phyloP scores from a whole-genome alignment of 768 basidiomycete species.

The Roridomyces roridus region DNA sequence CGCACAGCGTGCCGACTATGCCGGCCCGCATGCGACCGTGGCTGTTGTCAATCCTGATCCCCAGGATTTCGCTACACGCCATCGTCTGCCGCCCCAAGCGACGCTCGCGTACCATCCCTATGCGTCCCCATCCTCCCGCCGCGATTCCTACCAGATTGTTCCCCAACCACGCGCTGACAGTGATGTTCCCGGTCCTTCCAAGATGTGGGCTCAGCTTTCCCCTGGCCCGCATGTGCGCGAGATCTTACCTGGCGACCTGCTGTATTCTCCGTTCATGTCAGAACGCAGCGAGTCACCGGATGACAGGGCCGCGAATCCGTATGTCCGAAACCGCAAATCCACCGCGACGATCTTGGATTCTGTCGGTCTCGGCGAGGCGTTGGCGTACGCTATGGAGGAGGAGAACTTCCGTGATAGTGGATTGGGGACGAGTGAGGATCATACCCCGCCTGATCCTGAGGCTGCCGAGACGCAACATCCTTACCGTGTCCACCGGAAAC shows the following conservation, averaged over 20 bases:
- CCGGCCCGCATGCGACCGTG: constrained; percentile 41
- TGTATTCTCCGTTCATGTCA: constrained; percentile 53
- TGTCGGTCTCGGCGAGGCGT: constrained; percentile 68
- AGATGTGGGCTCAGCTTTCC: constrained; percentile 59
- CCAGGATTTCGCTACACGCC: constrained; percentile 37
- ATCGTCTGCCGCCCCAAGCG: constrained; percentile 45
- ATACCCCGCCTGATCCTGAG: constrained; percentile 26
- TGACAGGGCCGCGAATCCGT: constrained; percentile 3
- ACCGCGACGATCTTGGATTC: constrained; percentile 49
- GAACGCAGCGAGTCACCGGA: constrained; percentile 25
- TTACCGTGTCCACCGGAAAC: constrained; percentile 32
- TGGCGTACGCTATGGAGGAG: constrained; percentile 51
- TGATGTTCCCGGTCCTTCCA: constrained; percentile 45
- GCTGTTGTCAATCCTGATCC: constrained; percentile 17
- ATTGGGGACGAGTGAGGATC: constrained; percentile 53
- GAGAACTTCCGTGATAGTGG: constrained; percentile 47
- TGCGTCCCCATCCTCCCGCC: constrained; percentile 37
- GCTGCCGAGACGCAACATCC: constrained; percentile 20
- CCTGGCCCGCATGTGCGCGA: constrained; percentile 48
- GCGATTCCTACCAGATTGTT: constrained; percentile 43
- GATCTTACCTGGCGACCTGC: constrained; percentile 49
- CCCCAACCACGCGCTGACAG: constrained; percentile 42
- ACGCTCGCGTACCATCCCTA: constrained; percentile 48
- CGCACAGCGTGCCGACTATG: constrained; percentile 36
- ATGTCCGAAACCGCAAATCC: constrained; percentile 15